phyloP scores from a whole-genome alignment of 148 eudicot genomes.

The Rhododendron griersonianum region DNA sequence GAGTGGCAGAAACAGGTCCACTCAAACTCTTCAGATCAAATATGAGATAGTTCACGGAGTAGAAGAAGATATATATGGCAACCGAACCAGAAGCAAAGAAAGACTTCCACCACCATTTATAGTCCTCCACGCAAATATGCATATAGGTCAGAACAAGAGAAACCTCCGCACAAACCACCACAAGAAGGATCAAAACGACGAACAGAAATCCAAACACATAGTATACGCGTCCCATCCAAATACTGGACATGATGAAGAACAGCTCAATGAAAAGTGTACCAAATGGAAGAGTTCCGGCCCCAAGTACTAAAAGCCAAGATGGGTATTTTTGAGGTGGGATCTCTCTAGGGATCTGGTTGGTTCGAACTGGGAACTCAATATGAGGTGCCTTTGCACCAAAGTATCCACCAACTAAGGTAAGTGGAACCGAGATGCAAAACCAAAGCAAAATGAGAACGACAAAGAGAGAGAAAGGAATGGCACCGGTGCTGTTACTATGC shows the following conservation, averaged over 20 bases:
- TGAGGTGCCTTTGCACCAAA: slow-evolving; percentile 27
- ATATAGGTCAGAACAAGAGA: slow-evolving; percentile 34
- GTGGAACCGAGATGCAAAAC: slow-evolving; percentile 27
- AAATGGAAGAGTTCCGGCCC: slow-evolving; percentile 28
- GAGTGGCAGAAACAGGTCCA: slow-evolving; percentile 34
- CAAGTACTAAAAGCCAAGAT: slow-evolving; percentile 34
- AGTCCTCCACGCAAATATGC: slow-evolving; percentile 37
- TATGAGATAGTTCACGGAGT: slow-evolving; percentile 29
- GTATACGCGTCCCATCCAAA: slow-evolving; percentile 37
- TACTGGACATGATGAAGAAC: slow-evolving; percentile 36
- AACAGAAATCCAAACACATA: slow-evolving; percentile 33
- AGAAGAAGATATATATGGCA: slow-evolving; percentile 32
- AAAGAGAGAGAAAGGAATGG: slow-evolving; percentile 21
- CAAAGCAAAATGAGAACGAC: slow-evolving; percentile 23
- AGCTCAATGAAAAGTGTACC: slow-evolving; percentile 39
- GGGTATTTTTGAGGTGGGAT: slow-evolving; percentile 37
- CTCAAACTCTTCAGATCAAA: slow-evolving; percentile 37
- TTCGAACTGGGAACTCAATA: slow-evolving; percentile 32
- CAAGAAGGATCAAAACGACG: slow-evolving; percentile 26
- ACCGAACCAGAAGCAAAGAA: slow-evolving; percentile 39
- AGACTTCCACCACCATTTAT: slow-evolving; percentile 40
- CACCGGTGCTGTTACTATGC: slow-evolving; percentile 25
- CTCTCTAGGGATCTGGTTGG: slow-evolving; percentile 34
- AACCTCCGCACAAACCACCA: slow-evolving; percentile 37
- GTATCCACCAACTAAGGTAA: slow-evolving; percentile 22